A percentile compares a stretch with the other conserved stretches of the same genome.
Conservation (phyloP, 2,329 filamentous ascomycete species). For the Cladosporium halotolerans region DNA sequence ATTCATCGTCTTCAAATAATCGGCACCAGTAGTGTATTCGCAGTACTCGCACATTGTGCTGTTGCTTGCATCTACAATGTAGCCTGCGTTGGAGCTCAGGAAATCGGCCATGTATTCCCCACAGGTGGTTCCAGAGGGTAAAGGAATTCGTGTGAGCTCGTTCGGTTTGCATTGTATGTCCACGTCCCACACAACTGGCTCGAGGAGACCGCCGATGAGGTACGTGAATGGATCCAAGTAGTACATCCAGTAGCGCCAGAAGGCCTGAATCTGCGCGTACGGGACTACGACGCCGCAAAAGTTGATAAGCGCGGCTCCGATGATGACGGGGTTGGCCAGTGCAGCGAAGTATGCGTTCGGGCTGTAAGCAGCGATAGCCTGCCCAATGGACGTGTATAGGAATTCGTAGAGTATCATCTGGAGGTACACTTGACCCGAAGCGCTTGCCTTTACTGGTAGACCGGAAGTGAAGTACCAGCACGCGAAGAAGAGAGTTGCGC, state of each 20-base stretch:
- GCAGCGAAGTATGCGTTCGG: constrained; percentile 42
- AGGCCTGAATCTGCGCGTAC: constrained; percentile 27
- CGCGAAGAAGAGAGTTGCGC: constrained; percentile 41
- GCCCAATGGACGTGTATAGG: constrained; percentile 39
- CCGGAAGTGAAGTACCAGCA: constrained; percentile 31
- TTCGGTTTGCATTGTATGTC: constrained; percentile 25
- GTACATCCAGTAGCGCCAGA: constrained; percentile 34
- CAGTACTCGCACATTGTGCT: constrained; percentile 57
- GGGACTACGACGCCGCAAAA: constrained; percentile 33
- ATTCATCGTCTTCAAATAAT: constrained; percentile 56
- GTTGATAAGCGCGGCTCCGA: constrained; percentile 22
- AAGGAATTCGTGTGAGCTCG: constrained; percentile 40
- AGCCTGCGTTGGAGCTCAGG: constrained; percentile 30
- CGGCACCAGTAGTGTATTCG: constrained; percentile 50
- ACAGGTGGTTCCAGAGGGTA: constrained; percentile 50
- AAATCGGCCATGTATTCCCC: constrained; percentile 52
- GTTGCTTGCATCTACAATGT: constrained; percentile 52
- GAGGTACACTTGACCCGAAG: constrained; percentile 41
- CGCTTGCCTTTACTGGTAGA: constrained; percentile 38
- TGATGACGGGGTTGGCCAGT: constrained; percentile 36
- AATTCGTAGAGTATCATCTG: constrained; percentile 38
- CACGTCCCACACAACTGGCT: constrained; percentile 51
- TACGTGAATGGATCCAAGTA: constrained; percentile 62
- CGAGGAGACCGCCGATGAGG: constrained; percentile 62
- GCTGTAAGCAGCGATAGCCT: constrained; percentile 46